Evolutionary conservation across 1,284 basidiomycete genomes (phyloP), one percentile per base, ranked within the genome.

Genomic region (Agroathelia rolfsii): DNA sequence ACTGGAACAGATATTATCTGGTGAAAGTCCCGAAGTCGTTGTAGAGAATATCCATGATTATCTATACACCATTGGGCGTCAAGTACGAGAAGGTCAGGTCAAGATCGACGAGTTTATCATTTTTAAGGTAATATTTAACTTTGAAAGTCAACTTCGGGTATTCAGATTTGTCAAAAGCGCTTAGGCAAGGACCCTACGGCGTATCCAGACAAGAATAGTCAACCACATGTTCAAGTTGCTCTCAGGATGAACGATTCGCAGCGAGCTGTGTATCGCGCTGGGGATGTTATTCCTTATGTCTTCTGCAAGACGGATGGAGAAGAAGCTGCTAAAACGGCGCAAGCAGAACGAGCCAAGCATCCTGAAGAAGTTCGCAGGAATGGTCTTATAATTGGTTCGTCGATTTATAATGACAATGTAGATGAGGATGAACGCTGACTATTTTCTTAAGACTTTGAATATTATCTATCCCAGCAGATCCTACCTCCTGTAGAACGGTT

Each of bases 151-250:
- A 10, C 34, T 15, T 24, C 36, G 25, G 24, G 9, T 29, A 17
- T 17, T 33, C 18, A 24, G 12, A 14, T 21, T 19, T 39, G 24
- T 14, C 24, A 19, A 23, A 46, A 92, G 86, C 82, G 92, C 39
- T 64, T 96, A 30, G 87, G 92, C 16, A 96, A 94, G 65, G 86
- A 89, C 44, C 92, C 90, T 0, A 84, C 93, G 50, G 93, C 94
- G 50, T 99, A 97, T 50, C 92, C 93, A 0, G 93, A 97, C 51
- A 85, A 77, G 15, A 96, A 96, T 59, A 77, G 71, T 25, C 92
- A 94, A 48, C 94, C 94, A 1, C 95, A 98, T 50, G 95, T 98
- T 1, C 92, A 96, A 48, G 95, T 99, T 9, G 94, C 94, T 0
- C 61, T 95, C 37, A 73, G 88, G 18, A 80, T 95, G 79, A 94